phyloP scores from a whole-genome alignment of 345 rosid genomes.

The Pistacia integerrima region DNA sequence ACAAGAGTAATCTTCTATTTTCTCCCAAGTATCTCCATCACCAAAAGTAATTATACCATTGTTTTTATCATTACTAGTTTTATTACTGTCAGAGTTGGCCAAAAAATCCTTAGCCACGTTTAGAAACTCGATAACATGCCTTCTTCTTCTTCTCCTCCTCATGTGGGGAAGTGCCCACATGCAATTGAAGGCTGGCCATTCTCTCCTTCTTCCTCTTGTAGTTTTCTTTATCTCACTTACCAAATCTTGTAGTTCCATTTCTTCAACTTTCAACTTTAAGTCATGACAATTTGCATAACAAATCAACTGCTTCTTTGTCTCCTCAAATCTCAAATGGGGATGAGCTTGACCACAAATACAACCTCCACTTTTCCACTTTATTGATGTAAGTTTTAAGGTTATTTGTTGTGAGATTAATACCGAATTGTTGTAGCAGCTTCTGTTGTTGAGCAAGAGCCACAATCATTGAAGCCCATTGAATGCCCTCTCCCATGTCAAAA shows the following conservation, averaged over 20 bases:
- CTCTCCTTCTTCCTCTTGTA: constrained; percentile 15
- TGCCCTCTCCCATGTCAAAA: constrained; percentile 32
- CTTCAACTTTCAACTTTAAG: constrained; percentile 17
- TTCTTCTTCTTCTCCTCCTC: constrained; percentile 27
- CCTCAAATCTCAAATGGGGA: constrained; percentile 21
- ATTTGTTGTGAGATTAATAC: not conserved
- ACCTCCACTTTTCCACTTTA: constrained; percentile 16
- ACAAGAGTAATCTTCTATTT: not conserved
- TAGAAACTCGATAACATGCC: constrained; percentile 22
- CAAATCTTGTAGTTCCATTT: constrained; percentile 23
- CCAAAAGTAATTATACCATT: constrained; percentile 28
- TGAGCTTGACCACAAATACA: not conserved
- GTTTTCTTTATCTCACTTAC: constrained; percentile 5
- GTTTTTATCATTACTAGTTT: not conserved
- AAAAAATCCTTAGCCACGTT: constrained; percentile 16
- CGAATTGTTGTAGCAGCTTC: not conserved
- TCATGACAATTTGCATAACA: constrained; percentile 15
- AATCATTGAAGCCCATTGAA: constrained; percentile 36
- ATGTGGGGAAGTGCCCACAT: constrained; percentile 33
- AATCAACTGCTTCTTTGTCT: constrained; percentile 20
- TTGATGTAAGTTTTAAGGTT: constrained; percentile 21
- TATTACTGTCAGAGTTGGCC: not conserved
- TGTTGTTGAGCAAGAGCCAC: constrained; percentile 18
- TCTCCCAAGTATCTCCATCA: constrained; percentile 29
- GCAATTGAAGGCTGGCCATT: constrained; percentile 28